Conservation (phyloP, 2,329 filamentous ascomycete species). For the Penicillium sp. region DNA sequence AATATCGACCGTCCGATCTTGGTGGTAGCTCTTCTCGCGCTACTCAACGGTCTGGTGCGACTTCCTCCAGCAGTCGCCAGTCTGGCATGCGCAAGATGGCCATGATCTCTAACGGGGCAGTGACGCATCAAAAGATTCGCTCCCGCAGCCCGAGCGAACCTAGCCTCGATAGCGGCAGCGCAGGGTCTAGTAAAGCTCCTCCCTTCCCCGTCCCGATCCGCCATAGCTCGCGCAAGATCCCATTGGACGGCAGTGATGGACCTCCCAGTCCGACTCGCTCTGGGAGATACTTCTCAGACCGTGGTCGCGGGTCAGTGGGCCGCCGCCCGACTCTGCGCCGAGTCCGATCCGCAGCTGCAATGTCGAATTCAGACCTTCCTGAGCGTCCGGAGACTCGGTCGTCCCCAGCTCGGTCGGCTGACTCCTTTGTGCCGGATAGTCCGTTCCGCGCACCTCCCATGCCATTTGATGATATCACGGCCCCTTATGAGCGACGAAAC, state of each 20-base stretch:
- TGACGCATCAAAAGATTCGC: constrained; percentile 63
- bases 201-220: constrained; percentile 90
- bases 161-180: constrained; percentile 40
- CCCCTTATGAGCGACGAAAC: constrained; percentile 37
- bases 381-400: constrained; percentile 46
- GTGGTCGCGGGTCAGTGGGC: constrained; percentile 53
- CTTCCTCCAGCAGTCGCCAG: constrained; percentile 42
- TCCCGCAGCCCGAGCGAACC: constrained; percentile 46
- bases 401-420: constrained; percentile 57
- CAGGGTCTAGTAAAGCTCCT: constrained; percentile 48
- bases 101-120: constrained; percentile 74
- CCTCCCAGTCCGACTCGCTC: constrained; percentile 69
- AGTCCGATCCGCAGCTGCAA: constrained; percentile 72
- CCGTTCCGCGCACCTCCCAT: constrained; percentile 58
- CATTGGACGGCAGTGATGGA: constrained; percentile 67
- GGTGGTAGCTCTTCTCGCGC: constrained; percentile 13
- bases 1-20: constrained; percentile 26
- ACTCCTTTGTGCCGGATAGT: constrained; percentile 64
- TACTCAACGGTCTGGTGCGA: constrained; percentile 36
- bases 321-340: constrained; percentile 67
- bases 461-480: constrained; percentile 66
- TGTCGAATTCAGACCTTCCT: constrained; percentile 54
- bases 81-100: constrained; percentile 70
- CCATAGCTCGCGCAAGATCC: constrained; percentile 75
- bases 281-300: constrained; percentile 52